phyloP scores from a whole-genome alignment of 2,329 filamentous ascomycete genomes.

The Aspergillus hortae region DNA sequence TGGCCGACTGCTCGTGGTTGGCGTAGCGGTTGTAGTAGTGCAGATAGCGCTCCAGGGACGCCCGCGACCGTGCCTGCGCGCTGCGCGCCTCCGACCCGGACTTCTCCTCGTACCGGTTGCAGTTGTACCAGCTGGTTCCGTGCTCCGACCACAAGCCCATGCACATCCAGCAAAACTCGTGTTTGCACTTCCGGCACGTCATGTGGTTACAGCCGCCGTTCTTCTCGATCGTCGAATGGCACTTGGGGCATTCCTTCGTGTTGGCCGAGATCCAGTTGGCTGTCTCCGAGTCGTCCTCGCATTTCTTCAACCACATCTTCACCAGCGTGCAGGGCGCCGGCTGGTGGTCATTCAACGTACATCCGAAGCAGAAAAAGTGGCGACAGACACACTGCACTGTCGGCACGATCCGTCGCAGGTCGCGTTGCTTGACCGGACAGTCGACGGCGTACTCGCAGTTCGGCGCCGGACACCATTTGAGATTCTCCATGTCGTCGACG shows the following conservation, averaged over 20 bases:
- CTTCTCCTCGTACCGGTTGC: constrained; percentile 95
- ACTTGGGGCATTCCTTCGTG: constrained; percentile 96
- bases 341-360: constrained; percentile 83
- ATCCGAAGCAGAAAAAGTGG: constrained; percentile 92
- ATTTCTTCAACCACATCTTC: constrained; percentile 96
- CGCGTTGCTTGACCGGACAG: constrained; percentile 81
- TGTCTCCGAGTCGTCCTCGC: constrained; percentile 95
- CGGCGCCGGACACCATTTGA: constrained; percentile 98
- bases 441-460: constrained; percentile 93
- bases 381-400: constrained; percentile 84
- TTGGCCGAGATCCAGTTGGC: constrained; percentile 99
- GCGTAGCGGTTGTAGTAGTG: constrained; percentile 99
- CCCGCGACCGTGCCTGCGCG: constrained; percentile 84
- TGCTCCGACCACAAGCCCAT: constrained; percentile 99
- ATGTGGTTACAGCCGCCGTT: constrained; percentile 98
- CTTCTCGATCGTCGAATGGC: constrained; percentile 96
- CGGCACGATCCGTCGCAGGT: constrained; percentile 79
- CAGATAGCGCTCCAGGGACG: constrained; percentile 90
- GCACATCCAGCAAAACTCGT: constrained; percentile 99
- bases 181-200: constrained; percentile 92
- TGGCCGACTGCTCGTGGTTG: constrained; percentile 97
- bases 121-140: constrained; percentile 99
- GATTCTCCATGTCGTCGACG: constrained; percentile 90
- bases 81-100: constrained; percentile 86
- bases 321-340: constrained; percentile 88